Evolutionary conservation across 345 rosid genomes (phyloP), one percentile per base, ranked within the genome.

Genomic region (Aquilaria yunnanensis): DNA sequence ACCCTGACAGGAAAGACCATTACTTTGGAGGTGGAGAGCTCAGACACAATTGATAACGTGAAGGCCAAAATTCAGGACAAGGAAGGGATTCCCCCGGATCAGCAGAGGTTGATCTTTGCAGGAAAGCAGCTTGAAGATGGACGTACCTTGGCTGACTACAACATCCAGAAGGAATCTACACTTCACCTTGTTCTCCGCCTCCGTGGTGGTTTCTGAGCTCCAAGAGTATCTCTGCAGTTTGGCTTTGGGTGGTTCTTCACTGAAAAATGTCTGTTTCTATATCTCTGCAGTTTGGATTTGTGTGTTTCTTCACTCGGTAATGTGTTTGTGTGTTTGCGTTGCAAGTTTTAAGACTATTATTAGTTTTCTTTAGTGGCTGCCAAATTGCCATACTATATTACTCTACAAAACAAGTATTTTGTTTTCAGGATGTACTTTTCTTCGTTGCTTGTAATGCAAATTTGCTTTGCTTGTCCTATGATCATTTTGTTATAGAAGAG

Each of bases 161-260:
- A 55, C 41, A 55, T 55, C 41, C 59, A 55, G 59, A 55, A 55
- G 59, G 59, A 55, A 31, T 55, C 59, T 11, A 55, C 59, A 2
- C 59, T 55, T 14, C 59, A 55, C 37, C 59, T 55, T 8, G 59
- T 55, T n/a, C 59, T 55, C 41, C 59, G 59, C n/a, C 59, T 55
- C n/a, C 59, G 59, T 11, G 59, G 59, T 32, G 59, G 59, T 9
- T 12, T 55, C 37, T 55, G 3, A 55, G 37, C 37, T 33, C 32
- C 23, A 54, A 54, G 57, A 54, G 32, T 4, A 54, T 54, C 32
- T 16, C 58, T 2, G 43, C 43, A 37, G 43, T 31, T 55, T 14
- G 58, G 33, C n/a, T 33, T 55, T 9, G 58, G 12, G 57, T 16
- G 57, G 11, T 54, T 33, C 10, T 32, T 16, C 57, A 54, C 57